Conservation (phyloP, 1,284 basidiomycete species). For the Sanguinoderma infundibulare region DNA sequence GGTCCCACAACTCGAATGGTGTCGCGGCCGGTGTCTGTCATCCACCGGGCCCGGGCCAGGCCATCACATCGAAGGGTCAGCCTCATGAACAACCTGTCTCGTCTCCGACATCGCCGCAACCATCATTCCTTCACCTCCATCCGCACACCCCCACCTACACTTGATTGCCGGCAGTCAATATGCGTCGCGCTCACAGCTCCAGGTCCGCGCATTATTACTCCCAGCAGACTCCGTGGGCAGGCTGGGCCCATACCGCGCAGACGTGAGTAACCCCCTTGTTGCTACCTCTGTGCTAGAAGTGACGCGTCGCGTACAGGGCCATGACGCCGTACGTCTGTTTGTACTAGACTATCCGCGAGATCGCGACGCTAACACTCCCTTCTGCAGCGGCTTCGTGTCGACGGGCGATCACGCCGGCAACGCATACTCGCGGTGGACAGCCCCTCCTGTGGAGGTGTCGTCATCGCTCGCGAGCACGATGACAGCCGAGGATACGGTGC, state of each 20-base stretch:
- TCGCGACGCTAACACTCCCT: too few species aligned
- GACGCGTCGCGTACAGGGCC: neutral
- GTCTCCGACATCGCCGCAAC: neutral
- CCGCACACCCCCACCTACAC: neutral
- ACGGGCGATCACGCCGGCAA: neutral
- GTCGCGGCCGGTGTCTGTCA: too few species aligned
- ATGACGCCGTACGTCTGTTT: neutral
- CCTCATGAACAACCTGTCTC: neutral
- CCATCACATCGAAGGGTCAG: neutral
- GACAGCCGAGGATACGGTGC: neutral
- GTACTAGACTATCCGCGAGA: neutral
- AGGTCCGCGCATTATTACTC: slow-evolving; percentile 31
- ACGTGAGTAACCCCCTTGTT: neutral
- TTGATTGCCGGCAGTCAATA: neutral
- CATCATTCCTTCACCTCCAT: neutral
- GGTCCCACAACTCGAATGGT: too few species aligned
- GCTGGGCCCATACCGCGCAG: neutral
- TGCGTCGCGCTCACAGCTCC: neutral
- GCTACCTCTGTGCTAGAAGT: neutral
- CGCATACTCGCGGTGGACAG: neutral
- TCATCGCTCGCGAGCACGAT: neutral
- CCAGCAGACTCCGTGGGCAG: neutral
- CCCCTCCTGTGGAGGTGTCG: neutral
- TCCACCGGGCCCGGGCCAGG: too few species aligned
- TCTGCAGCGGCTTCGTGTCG: neutral